Base-by-base conservation (phyloP, 192 early-diverging fungal species). In the Dissophora globulifera region DNA sequence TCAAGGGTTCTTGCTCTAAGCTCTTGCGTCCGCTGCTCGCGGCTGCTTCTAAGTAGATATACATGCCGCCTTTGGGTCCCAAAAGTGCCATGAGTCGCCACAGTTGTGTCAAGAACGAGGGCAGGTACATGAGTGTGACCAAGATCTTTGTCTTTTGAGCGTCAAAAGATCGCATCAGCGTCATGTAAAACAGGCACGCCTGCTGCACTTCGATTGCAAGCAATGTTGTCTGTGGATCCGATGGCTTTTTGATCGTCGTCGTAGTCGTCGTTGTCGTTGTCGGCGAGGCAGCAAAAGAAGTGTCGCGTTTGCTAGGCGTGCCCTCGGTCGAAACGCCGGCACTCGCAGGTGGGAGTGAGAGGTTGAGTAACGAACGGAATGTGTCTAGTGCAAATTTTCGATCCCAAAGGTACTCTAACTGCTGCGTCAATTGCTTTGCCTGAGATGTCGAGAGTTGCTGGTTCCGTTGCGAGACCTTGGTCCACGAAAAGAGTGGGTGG, bases 31-130 rank as follows among this genome's bases (percentile, higher is more conserved):
- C 65, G 23, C 50, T 65, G 7, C 65, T 54, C 15, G 67, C 50
- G 1, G 90, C 81, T 8, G 86, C 83, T 23, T 83, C 78, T 9
- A 89, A 23, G 43, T 89, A 91, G 23, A 91, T 83, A 3, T 64
- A 33, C 79, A 91, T 81, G 15, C 67, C 68, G 7, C 83, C 83
- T 50, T 80, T 80, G 16, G 89, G 89, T 1, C 89, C 88, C 25
- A 88, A 75, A 12, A 68, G 60, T 15, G 78, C 60, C 78, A 91
- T 85, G 17, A 90, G 56, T 32, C 72, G 59, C 90, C 90, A 91
- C 2, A 91, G 78, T 19, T 78, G 54, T 23, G 87, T 79, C 40
- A 91, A 58, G 15, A 91, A 59, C 8, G 62, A 22, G 1, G 84
- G 81, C 2, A 81, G 61, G 52, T 84, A 91, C 41, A 83, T 81